Evolutionary conservation across 1,284 basidiomycete genomes (phyloP).

Genomic region (Ceratobasidium sp.): DNA sequence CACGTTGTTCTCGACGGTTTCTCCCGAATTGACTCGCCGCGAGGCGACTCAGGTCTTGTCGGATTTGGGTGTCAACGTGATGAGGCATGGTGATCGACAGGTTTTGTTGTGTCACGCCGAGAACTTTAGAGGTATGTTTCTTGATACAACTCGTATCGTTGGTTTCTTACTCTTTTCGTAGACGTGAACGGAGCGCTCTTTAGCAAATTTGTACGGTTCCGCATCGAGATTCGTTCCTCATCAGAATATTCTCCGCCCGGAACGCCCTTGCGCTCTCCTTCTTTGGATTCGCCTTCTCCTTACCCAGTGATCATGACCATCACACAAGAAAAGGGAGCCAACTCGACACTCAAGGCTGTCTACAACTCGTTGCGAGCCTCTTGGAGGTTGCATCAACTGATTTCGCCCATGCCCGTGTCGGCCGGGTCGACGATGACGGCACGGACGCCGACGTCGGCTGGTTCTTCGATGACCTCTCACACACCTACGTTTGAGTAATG

Average conservation of each 20-base stretch:
- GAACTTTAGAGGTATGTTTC: constrained; percentile 48
- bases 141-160: background rate
- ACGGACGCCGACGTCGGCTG: no score
- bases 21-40: constrained; percentile 16
- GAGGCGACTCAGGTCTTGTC: constrained; percentile 12
- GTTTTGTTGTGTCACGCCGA: constrained; percentile 50
- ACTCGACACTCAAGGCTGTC: constrained; percentile 56
- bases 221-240: constrained; percentile 47
- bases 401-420: constrained; percentile 16
- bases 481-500: constrained; percentile 12
- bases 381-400: constrained; percentile 47
- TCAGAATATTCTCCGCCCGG: background rate
- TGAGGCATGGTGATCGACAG: constrained; percentile 50
- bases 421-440: constrained; percentile 6
- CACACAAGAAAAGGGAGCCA: constrained; percentile 58
- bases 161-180: constrained; percentile 26
- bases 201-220: constrained; percentile 51
- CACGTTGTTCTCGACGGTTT: constrained; percentile 20
- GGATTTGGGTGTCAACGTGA: constrained; percentile 4
- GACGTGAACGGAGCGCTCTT: constrained; percentile 48
- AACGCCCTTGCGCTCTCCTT: constrained; percentile 3
- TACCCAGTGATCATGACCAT: constrained; percentile 49
- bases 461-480: no score
- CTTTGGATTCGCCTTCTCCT: constrained; percentile 47
- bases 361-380: constrained; percentile 52